phyloP scores from a whole-genome alignment of 2,329 filamentous ascomycete species.

The Cladosporium sp. region DNA sequence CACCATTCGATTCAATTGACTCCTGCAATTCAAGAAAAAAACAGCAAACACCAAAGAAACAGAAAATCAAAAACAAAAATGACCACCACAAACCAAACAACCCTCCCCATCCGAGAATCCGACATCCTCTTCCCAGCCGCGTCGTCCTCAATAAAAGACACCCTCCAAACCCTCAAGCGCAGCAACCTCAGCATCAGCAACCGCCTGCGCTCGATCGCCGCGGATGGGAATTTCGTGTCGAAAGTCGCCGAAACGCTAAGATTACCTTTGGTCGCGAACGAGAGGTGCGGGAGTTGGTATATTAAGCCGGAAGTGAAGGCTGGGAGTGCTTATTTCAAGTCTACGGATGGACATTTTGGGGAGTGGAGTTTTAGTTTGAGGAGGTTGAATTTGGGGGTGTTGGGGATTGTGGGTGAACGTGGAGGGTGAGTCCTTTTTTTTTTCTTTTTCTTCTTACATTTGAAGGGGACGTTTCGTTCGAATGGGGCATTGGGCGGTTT shows the following conservation, averaged over 20 bases:
- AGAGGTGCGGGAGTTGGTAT: constrained; percentile 96
- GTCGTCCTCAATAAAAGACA: constrained; percentile 62
- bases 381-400: constrained; percentile 76
- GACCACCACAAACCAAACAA: no score
- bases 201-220: constrained; percentile 71
- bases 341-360: constrained; percentile 87
- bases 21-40: no score
- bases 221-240: constrained; percentile 71
- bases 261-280: constrained; percentile 81
- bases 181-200: constrained; percentile 75
- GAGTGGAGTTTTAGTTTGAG: constrained; percentile 88
- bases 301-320: constrained; percentile 60
- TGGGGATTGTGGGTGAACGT: constrained; percentile 60
- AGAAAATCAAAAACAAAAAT: neutral
- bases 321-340: constrained; percentile 91
- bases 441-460: neutral
- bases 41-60: neutral
- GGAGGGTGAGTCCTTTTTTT: constrained; percentile 55
- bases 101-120: neutral
- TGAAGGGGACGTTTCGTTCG: no score
- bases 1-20: no score
- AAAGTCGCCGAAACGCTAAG: constrained; percentile 51
- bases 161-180: constrained; percentile 67
- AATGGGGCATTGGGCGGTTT: neutral
- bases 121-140: constrained; percentile 51